phyloP scores from a whole-genome alignment of 2,329 filamentous ascomycete genomes.

The Paraphoma sp. region DNA sequence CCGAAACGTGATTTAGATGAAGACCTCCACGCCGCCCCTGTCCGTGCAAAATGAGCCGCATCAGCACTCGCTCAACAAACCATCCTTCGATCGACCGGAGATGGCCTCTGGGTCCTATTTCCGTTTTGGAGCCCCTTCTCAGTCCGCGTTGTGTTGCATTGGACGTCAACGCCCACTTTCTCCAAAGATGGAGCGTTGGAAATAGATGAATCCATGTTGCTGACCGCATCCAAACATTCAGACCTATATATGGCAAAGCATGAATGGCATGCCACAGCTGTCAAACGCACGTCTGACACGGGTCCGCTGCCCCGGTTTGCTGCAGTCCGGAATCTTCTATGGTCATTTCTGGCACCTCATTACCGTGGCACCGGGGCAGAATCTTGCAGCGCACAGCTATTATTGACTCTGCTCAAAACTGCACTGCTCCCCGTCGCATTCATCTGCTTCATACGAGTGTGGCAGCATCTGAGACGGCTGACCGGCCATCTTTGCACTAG shows the following conservation, averaged over 20 bases:
- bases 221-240: neutral
- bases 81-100: neutral
- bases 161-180: neutral
- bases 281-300: neutral
- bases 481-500: neutral
- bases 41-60: neutral
- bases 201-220: conserved; percentile 4
- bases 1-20: conserved; percentile 12
- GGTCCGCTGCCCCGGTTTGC: neutral
- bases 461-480: neutral
- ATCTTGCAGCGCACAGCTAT: neutral
- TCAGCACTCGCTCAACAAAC: conserved; percentile 1
- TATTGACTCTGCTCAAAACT: neutral
- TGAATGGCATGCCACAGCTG: neutral
- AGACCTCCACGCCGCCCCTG: conserved; percentile 6
- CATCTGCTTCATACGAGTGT: neutral
- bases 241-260: neutral
- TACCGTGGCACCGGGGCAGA: neutral
- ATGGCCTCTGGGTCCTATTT: neutral
- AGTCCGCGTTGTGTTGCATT: neutral
- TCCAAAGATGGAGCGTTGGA: conserved; percentile 3
- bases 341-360: neutral
- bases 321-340: neutral
- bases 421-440: too few species aligned
- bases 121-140: neutral